phyloP scores from a whole-genome alignment of 768 basidiomycete species.

The Tylopilus sp. region DNA sequence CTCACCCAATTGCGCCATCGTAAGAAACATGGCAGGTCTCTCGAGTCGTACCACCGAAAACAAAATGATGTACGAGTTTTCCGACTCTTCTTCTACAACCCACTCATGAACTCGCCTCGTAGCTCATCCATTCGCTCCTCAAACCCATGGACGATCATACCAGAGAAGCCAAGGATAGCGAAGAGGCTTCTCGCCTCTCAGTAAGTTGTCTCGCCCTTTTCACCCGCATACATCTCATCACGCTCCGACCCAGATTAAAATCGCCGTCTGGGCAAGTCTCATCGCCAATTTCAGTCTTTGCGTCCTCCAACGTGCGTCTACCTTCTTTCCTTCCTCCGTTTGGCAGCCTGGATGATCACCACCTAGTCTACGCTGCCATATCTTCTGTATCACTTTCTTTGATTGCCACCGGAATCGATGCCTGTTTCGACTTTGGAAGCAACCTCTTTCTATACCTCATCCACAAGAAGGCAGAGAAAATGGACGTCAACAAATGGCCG shows the following conservation, averaged over 20 bases:
- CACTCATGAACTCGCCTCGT: slow-evolving; percentile 1
- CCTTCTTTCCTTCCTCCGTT: neutral
- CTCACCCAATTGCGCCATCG: slow-evolving; percentile 58
- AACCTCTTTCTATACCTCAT: slow-evolving; percentile 80
- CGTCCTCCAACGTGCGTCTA: slow-evolving; percentile 56
- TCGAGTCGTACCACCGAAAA: slow-evolving; percentile 63
- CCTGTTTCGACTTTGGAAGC: slow-evolving; percentile 80
- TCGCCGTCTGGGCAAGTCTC: slow-evolving; percentile 86
- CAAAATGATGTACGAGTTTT: slow-evolving; percentile 64
- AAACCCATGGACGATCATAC: slow-evolving; percentile 92
- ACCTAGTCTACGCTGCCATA: slow-evolving; percentile 85
- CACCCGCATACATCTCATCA: neutral
- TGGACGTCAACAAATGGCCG: slow-evolving; percentile 89
- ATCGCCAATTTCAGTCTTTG: slow-evolving; percentile 70
- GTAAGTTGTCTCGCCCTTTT: slow-evolving; percentile 38
- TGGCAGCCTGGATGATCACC: neutral
- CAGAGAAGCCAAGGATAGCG: slow-evolving; percentile 70
- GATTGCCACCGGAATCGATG: slow-evolving; percentile 87
- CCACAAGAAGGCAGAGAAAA: slow-evolving; percentile 62
- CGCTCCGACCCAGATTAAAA: slow-evolving; percentile 59
- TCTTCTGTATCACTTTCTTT: slow-evolving; percentile 81
- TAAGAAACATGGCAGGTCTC: slow-evolving; percentile 54
- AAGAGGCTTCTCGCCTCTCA: slow-evolving; percentile 61
- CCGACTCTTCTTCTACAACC: neutral
- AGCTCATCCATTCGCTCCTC: slow-evolving; percentile 85